These are phyloP conservation scores for Lichtheimia ornata DNA, from an alignment of 371 early-diverging fungal genomes.

Conservation along the genomic window DNA sequence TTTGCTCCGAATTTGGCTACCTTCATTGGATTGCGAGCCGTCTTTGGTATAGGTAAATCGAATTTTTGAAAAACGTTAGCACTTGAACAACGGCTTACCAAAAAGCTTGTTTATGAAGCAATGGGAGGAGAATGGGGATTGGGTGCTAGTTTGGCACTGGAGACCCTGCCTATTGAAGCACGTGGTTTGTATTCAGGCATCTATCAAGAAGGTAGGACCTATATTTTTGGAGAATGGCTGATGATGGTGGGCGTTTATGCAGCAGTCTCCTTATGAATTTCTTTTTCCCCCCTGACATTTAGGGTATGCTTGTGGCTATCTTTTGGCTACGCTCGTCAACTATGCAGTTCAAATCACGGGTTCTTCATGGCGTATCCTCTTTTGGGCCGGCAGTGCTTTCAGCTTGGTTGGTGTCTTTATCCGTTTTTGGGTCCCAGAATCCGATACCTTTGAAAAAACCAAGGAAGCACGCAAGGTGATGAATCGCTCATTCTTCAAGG, in stretches of 20 bases:
- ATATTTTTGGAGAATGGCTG: slow-evolving; percentile 10
- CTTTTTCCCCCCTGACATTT: too few relatives aligned
- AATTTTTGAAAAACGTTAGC: too few relatives aligned
- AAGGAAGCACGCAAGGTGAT: slow-evolving; percentile 34
- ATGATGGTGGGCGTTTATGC: background rate
- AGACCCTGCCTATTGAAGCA: slow-evolving; percentile 63
- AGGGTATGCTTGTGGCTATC: slow-evolving; percentile 68
- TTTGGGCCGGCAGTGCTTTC: slow-evolving; percentile 69
- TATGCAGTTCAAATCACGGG: slow-evolving; percentile 47
- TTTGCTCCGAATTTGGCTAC: slow-evolving; percentile 59
- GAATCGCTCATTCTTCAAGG: slow-evolving; percentile 36
- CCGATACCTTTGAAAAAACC: slow-evolving; percentile 53
- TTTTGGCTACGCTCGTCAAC: slow-evolving; percentile 64
- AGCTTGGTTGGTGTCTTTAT: slow-evolving; percentile 61
- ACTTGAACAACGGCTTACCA: too few relatives aligned
- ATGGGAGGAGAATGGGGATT: slow-evolving; percentile 81
- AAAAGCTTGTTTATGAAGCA: slow-evolving; percentile 23
- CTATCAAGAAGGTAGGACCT: slow-evolving; percentile 59
- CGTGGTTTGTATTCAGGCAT: slow-evolving; percentile 77
- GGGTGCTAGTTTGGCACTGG: slow-evolving; percentile 71
- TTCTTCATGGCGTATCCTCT: slow-evolving; percentile 70
- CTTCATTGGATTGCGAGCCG: slow-evolving; percentile 52
- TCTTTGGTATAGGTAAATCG: slow-evolving; percentile 52
- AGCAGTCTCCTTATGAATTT: too few relatives aligned
- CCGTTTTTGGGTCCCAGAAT: slow-evolving; percentile 69